Evolutionary conservation across 257 asterid genomes (phyloP).

Genomic region (Capsicum rhomboideum): DNA sequence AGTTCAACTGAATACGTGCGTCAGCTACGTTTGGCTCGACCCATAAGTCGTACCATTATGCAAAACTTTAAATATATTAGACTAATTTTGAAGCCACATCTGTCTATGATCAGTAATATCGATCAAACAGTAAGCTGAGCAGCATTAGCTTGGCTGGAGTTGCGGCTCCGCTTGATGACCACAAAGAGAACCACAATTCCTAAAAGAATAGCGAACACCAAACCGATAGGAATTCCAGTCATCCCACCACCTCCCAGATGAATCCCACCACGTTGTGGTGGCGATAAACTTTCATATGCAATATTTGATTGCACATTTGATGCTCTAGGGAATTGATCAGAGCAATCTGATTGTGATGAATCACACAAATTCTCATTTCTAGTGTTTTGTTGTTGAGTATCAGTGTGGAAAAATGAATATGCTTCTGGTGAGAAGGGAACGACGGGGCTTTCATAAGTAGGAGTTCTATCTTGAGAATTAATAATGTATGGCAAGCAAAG

Average conservation of each 20-base stretch:
- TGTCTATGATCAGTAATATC: neutral
- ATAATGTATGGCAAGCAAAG: constrained; percentile 2
- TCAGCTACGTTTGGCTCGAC: neutral
- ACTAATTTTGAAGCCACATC: neutral
- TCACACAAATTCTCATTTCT: neutral
- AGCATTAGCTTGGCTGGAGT: constrained; percentile 4
- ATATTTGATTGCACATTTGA: constrained; percentile 26
- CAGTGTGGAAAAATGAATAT: constrained; percentile 28
- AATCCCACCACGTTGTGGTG: neutral
- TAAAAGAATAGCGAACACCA: constrained; percentile 14
- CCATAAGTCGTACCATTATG: neutral
- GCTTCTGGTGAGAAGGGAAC: constrained; percentile 27
- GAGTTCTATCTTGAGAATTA: constrained; percentile 7
- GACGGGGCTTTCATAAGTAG: constrained; percentile 13
- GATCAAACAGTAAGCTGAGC: constrained; percentile 11
- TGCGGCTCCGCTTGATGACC: constrained; percentile 7
- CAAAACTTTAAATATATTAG: neutral
- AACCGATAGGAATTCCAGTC: constrained; percentile 18
- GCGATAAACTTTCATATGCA: constrained; percentile 14
- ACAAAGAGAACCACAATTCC: constrained; percentile 20
- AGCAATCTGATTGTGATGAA: neutral
- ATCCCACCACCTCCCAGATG: constrained; percentile 11
- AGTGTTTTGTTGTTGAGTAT: constrained; percentile 3
- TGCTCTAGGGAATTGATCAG: constrained; percentile 17
- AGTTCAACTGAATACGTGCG: neutral